Conservation (phyloP, 192 early-diverging fungal genomes). For the Mortierella hygrophila region DNA sequence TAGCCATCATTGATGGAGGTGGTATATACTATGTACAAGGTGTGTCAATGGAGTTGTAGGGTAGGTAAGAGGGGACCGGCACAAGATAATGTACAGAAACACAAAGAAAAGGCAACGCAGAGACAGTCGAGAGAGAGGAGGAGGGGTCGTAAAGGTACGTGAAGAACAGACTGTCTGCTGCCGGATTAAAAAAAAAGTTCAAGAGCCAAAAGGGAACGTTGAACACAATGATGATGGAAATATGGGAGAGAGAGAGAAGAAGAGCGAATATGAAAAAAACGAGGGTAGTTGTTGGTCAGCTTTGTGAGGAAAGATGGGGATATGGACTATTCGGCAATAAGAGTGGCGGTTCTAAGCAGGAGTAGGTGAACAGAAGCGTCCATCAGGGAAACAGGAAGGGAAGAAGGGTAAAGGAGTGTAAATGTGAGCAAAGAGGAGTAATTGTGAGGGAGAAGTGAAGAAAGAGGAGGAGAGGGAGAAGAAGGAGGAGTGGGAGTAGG, state of each 20-base stretch:
- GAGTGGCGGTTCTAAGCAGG: slow-evolving; percentile 7
- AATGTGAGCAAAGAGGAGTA: not conserved
- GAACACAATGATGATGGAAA: slow-evolving; percentile 2
- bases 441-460: not conserved
- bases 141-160: not conserved
- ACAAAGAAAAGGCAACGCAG: not conserved
- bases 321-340: slow-evolving; percentile 2
- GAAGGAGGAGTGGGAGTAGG: not conserved
- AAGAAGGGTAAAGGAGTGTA: not conserved
- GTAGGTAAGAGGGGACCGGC: not conserved
- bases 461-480: not conserved
- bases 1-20: not conserved
- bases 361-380: slow-evolving; percentile 5
- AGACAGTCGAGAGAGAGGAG: not conserved
- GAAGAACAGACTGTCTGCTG: not conserved
- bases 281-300: not conserved
- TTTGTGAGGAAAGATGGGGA: not conserved
- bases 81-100: not conserved
- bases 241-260: not conserved
- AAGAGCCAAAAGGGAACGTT: not conserved
- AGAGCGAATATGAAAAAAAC: slow-evolving; percentile 11
- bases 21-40: not conserved
- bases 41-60: not conserved
- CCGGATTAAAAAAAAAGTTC: not conserved
- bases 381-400: not conserved